Evolutionary conservation across 2,329 filamentous ascomycete genomes (phyloP).

Genomic region (Trichoderma oligosporum): DNA sequence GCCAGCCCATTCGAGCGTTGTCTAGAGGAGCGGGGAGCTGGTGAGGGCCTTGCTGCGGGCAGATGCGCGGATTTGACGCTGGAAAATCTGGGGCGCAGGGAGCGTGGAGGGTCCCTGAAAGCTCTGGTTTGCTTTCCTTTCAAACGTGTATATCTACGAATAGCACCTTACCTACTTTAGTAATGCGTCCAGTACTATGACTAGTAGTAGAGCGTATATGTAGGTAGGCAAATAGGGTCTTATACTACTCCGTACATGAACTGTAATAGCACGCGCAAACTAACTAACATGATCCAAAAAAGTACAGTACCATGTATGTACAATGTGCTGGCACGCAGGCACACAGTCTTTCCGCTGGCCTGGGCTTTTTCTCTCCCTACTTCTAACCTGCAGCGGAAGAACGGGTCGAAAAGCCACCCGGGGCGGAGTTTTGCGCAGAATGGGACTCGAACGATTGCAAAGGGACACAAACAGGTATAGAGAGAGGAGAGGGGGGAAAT

Average conservation of each 20-base stretch:
- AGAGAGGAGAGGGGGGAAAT: not conserved
- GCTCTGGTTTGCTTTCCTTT: not conserved
- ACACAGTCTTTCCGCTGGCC: not conserved
- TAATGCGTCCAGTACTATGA: too few species aligned
- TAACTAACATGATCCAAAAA: too few species aligned
- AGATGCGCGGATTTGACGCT: conserved; percentile 1
- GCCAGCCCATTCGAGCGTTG: conserved; percentile 7
- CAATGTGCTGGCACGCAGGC: conserved; percentile 10
- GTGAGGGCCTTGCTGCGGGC: too few species aligned
- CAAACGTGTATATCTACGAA: not conserved
- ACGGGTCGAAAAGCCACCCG: conserved; percentile 2
- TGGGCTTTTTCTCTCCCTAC: not conserved
- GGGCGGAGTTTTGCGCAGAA: not conserved
- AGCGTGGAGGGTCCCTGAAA: conserved; percentile 1
- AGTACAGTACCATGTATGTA: not conserved
- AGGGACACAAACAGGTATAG: not conserved
- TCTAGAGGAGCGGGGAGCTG: conserved; percentile 9
- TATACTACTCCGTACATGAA: too few species aligned
- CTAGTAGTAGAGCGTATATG: too few species aligned
- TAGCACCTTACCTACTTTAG: too few species aligned
- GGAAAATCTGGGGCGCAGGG: conserved; percentile 11
- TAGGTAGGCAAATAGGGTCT: too few species aligned
- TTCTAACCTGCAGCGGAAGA: conserved; percentile 10
- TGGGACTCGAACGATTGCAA: not conserved
- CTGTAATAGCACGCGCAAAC: too few species aligned